Conservation (phyloP, 2,329 filamentous ascomycete species). For the Aureobasidium leucospermi region DNA sequence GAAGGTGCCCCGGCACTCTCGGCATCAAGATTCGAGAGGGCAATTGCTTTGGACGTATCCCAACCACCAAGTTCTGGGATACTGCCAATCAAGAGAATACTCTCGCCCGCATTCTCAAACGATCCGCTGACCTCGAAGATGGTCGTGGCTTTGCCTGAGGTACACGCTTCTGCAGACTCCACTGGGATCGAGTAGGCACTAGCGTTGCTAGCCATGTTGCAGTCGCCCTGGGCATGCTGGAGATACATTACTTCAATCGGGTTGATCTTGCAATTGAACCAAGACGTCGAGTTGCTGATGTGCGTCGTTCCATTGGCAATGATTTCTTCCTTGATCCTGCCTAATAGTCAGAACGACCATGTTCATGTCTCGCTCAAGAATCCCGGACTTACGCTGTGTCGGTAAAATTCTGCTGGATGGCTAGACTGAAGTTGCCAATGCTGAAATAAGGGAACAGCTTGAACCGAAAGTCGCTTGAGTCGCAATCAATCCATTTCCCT, state of each 20-base stretch:
- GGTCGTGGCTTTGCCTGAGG: neutral
- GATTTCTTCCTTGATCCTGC: slow-evolving; percentile 2
- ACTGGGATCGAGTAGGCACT: slow-evolving; percentile 1
- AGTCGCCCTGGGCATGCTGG: slow-evolving; percentile 22
- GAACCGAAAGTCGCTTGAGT: slow-evolving; percentile 19
- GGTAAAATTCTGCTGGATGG: slow-evolving; percentile 20
- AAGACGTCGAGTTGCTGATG: slow-evolving; percentile 17
- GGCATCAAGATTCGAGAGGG: slow-evolving; percentile 53
- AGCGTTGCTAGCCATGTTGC: slow-evolving; percentile 17
- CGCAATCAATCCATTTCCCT: slow-evolving; percentile 22
- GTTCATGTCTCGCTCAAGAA: neutral
- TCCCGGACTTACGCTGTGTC: slow-evolving; percentile 8
- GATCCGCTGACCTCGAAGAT: neutral
- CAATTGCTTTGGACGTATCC: slow-evolving; percentile 46
- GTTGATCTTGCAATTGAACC: slow-evolving; percentile 20
- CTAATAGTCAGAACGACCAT: neutral
- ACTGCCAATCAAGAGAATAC: slow-evolving; percentile 58
- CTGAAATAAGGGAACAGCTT: slow-evolving; percentile 21
- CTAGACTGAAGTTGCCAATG: slow-evolving; percentile 24
- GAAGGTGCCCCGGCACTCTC: slow-evolving; percentile 47
- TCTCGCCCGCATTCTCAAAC: slow-evolving; percentile 53
- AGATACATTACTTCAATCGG: slow-evolving; percentile 15
- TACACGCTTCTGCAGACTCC: neutral
- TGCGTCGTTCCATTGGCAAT: slow-evolving; percentile 13
- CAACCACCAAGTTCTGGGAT: slow-evolving; percentile 53